phyloP scores from a whole-genome alignment of 495 filamentous ascomycete species.

The Talaromyces trachyspermus region DNA sequence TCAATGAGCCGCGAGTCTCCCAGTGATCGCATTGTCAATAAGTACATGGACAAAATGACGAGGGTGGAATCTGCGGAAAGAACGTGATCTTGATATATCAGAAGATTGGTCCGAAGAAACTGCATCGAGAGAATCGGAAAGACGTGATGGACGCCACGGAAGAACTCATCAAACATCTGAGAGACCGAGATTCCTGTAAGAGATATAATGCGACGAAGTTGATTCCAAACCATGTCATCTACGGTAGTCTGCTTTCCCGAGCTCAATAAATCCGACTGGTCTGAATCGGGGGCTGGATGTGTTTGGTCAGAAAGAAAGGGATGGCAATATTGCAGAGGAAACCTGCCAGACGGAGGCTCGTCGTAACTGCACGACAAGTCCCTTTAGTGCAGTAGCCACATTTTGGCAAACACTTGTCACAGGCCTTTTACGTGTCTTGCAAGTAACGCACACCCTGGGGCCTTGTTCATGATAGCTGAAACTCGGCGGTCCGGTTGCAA shows the following conservation, averaged over 20 bases:
- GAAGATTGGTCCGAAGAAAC: neutral
- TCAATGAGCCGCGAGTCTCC: neutral
- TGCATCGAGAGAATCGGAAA: neutral
- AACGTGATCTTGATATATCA: neutral
- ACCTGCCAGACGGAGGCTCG: too few species aligned
- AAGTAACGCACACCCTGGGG: neutral
- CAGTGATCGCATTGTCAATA: neutral
- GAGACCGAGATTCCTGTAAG: neutral
- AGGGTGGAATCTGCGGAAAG: neutral
- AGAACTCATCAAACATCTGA: neutral
- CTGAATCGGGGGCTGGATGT: neutral
- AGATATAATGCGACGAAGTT: neutral
- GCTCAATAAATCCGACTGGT: neutral
- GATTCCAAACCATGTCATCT: neutral
- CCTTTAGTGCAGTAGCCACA: neutral
- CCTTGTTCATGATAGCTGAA: neutral
- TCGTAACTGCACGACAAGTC: neutral
- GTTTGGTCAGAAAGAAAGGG: too few species aligned
- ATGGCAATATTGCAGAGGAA: too few species aligned
- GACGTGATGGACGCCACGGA: neutral
- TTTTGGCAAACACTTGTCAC: neutral
- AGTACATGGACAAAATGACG: neutral
- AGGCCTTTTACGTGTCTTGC: slow-evolving; percentile 5
- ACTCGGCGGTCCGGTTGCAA: too few species aligned
- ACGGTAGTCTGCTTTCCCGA: neutral